A percentile compares a stretch with the other conserved stretches of the same genome.
Conservation (phyloP, 129 eudicot genomes). For the sunflower (Helianthus annuus) region DNA sequence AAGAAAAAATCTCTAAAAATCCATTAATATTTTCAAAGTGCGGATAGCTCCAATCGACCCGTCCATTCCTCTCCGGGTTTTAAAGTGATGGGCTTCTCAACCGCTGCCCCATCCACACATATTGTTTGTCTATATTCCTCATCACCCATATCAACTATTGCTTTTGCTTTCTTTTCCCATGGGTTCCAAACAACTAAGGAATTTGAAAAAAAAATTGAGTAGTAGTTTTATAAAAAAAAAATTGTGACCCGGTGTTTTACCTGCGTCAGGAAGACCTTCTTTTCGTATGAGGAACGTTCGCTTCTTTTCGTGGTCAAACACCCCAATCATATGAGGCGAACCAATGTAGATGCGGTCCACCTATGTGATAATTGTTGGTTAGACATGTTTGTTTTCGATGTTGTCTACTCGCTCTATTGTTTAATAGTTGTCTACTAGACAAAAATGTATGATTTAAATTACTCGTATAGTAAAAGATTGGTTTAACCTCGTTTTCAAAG, state of each 20-base stretch:
- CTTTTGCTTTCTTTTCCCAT: conserved; percentile 84
- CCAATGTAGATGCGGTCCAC: conserved; percentile 83
- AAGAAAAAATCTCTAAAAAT: background rate
- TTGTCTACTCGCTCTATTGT: background rate
- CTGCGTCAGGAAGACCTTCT: conserved; percentile 92
- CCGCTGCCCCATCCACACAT: conserved; percentile 87
- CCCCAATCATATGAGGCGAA: conserved; percentile 69
- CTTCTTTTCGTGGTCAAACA: conserved; percentile 86
- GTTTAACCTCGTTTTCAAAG: conserved; percentile 79
- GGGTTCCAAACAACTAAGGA: conserved; percentile 90
- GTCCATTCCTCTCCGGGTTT: conserved; percentile 93
- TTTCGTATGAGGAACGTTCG: conserved; percentile 71
- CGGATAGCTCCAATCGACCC: conserved; percentile 72
- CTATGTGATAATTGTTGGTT: conserved; percentile 28
- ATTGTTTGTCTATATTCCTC: conserved; percentile 86
- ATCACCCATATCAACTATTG: conserved; percentile 74
- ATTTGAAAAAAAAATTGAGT: too few relatives aligned
- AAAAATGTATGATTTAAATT: background rate
- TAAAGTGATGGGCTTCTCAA: conserved; percentile 74
- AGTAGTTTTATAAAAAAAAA: background rate
- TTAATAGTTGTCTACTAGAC: background rate
- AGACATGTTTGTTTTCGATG: background rate
- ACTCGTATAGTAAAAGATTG: background rate
- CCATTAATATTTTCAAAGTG: background rate
- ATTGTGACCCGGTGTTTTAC: conserved; percentile 21